A percentile compares a stretch with the other conserved stretches of the same genome.
Conservation (phyloP, 164 flowering plant genomes). For the Stephania cephalantha region DNA sequence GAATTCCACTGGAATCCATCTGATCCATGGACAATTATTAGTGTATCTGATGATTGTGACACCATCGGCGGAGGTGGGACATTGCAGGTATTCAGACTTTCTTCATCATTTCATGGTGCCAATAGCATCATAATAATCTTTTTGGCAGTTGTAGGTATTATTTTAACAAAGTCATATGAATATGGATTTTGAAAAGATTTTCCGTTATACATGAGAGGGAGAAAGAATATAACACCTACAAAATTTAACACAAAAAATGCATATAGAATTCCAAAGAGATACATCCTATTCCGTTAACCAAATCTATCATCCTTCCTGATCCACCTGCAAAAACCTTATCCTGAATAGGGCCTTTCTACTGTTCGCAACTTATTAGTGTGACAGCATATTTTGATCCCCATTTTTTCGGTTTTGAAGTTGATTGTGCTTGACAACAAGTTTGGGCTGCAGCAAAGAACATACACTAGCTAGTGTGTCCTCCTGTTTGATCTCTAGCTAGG, state of each 20-base stretch:
- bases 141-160: not conserved
- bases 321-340: not conserved
- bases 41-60: slow-evolving; percentile 55
- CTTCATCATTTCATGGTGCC: not conserved
- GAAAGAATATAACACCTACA: not conserved
- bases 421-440: too few relatives aligned
- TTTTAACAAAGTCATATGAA: not conserved
- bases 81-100: slow-evolving; percentile 29
- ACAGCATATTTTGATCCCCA: too few relatives aligned
- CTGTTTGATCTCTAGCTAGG: too few relatives aligned
- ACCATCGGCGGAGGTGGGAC: slow-evolving; percentile 60
- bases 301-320: not conserved
- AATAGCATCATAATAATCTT: not conserved
- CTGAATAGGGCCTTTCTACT: not conserved
- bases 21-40: slow-evolving; percentile 57
- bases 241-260: too few relatives aligned
- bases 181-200: not conserved
- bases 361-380: too few relatives aligned
- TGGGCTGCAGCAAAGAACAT: too few relatives aligned
- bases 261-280: not conserved
- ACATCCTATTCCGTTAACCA: not conserved
- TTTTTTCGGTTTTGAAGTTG: too few relatives aligned
- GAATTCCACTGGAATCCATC: slow-evolving; percentile 48
- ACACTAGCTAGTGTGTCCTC: too few relatives aligned
- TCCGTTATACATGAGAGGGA: not conserved